Percentiles rank a stretch among this genome's conserved stretches.
Evolutionary conservation across 2,329 filamentous ascomycete genomes (phyloP).

Genomic region (Alternaria incomplexa): DNA sequence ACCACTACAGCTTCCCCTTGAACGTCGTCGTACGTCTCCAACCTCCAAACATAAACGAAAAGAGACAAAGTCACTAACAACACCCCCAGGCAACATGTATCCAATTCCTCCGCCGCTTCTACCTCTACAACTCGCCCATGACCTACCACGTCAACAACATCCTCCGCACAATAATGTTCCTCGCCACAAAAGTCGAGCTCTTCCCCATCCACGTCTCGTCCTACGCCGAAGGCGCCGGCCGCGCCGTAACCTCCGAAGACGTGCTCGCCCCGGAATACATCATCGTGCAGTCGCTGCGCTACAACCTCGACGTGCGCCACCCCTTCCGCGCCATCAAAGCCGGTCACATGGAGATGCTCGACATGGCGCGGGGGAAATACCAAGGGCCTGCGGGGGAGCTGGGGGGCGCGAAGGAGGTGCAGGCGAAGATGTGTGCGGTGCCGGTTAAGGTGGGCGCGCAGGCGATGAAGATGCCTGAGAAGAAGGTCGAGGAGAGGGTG

Average conservation of each 20-base stretch:
- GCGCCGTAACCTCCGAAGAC: constrained; percentile 73
- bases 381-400: constrained; percentile 37
- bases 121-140: constrained; percentile 94
- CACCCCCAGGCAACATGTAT: constrained; percentile 82
- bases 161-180: constrained; percentile 87
- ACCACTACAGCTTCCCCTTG: constrained; percentile 66
- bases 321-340: constrained; percentile 89
- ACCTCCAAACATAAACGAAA: not conserved
- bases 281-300: constrained; percentile 88
- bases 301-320: constrained; percentile 91
- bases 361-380: constrained; percentile 67
- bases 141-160: constrained; percentile 92
- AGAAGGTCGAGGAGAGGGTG: constrained; percentile 54
- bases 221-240: constrained; percentile 58
- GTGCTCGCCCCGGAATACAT: constrained; percentile 92
- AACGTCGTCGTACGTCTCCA: constrained; percentile 60
- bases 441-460: constrained; percentile 26
- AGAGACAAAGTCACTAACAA: too few relatives aligned
- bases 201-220: constrained; percentile 71
- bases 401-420: constrained; percentile 26
- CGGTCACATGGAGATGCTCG: constrained; percentile 79
- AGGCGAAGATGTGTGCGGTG: constrained; percentile 37
- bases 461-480: constrained; percentile 16
- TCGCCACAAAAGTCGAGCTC: constrained; percentile 91
- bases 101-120: constrained; percentile 92